Evolutionary conservation across 306 rosid species (phyloP), one percentile per base, ranked within the genome.

Genomic region (Cajanus cajan): DNA sequence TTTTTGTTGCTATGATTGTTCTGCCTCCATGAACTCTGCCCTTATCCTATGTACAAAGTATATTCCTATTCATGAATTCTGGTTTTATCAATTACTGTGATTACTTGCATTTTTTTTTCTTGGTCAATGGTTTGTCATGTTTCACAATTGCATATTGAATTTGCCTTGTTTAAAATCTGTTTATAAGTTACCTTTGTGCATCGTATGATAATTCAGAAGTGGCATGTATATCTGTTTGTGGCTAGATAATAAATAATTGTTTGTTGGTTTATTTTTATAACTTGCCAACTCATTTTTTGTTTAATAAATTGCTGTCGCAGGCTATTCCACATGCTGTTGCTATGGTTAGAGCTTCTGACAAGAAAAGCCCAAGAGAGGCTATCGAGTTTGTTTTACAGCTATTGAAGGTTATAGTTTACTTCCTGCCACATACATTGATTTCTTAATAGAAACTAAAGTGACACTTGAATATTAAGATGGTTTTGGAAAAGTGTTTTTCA

Each of bases 251-350:
- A 48, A 61, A 12, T 57, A 37, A 52, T 44, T 22, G 7, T 73
- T 28, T 55, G 39, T 47, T 76, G 6, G 14, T 45, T 33, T 70
- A 13, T n/a, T 48, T 69, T 51, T 67, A 64, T 39, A 79, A 47
- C 50, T 11, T 47, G 75, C 70, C 77, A 73, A 37, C 58, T 50
- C 24, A 24, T 45, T 37, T 21, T 36, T 58, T 79, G 67, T 63
- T 64, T 63, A n/a, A 45, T 70, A 44, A 62, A 63, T 55, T 47
- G 34, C 82, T 86, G 43, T 80, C 78, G 55, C 82, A 95, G 98
- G 98, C 98, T 71, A 92, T 95, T 83, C 99, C 99, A 61, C 99
- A 91, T 80, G 97, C 99, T 25, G 83, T 95, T 78, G 96, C 99
- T 67, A 89, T 82, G 90, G 93, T 95, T 77, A 86, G 98, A 81